Conservation (phyloP, 768 basidiomycete species). For the Cubamyces lactineus region DNA sequence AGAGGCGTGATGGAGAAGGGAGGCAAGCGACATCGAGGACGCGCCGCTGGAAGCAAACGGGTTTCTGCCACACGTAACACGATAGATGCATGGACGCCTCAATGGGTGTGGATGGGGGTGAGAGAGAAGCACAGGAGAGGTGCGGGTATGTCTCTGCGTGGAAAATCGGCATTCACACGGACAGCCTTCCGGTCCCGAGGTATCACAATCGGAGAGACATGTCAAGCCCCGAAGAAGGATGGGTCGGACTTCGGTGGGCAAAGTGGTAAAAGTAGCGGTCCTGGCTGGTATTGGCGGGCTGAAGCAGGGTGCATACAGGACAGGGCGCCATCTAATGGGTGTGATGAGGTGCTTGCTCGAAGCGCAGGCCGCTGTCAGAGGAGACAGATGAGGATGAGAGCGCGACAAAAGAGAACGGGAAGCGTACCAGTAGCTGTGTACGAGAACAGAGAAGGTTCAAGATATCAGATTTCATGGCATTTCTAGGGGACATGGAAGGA, state of each 20-base stretch:
- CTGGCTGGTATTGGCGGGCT: conserved; percentile 10
- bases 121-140: neutral
- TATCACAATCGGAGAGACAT: neutral
- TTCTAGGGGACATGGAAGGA: conserved; percentile 18
- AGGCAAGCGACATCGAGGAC: neutral
- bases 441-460: conserved; percentile 13
- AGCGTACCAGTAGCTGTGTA: conserved; percentile 42
- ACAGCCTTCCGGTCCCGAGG: conserved; percentile 12
- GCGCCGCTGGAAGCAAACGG: neutral
- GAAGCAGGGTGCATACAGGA: conserved; percentile 16
- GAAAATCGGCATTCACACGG: conserved; percentile 16
- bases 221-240: neutral
- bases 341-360: conserved; percentile 83
- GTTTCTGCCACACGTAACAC: neutral
- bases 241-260: neutral
- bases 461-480: conserved; percentile 1
- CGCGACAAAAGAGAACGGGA: neutral
- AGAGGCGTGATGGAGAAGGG: neutral
- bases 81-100: neutral
- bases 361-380: conserved; percentile 75
- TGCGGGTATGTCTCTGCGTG: conserved; percentile 11
- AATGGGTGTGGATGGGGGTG: neutral
- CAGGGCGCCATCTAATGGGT: conserved; percentile 36
- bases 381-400: neutral
- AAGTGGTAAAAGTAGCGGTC: neutral